Evolutionary conservation across 2,329 filamentous ascomycete species (phyloP).

Genomic region (Colletotrichum orbiculare): DNA sequence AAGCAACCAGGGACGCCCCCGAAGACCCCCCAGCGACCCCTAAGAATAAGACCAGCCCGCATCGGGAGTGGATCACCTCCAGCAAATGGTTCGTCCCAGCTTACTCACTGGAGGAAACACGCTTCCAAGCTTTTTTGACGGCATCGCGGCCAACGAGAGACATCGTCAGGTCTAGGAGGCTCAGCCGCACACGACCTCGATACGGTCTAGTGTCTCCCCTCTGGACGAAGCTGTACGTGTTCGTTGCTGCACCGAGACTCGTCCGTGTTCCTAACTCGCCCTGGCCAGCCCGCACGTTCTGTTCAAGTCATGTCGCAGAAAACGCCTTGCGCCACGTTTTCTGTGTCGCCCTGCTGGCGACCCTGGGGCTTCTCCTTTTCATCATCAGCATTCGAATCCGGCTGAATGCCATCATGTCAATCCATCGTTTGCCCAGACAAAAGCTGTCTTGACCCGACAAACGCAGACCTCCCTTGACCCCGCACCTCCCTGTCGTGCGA

Average conservation of each 20-base stretch:
- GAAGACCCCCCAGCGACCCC: constrained; percentile 27
- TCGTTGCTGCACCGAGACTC: too few species aligned
- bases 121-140: background rate
- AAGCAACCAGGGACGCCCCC: constrained; percentile 26
- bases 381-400: background rate
- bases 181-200: constrained; percentile 33
- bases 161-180: constrained; percentile 8
- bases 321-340: constrained; percentile 30
- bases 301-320: constrained; percentile 29
- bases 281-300: constrained; percentile 10
- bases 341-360: constrained; percentile 3
- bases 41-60: constrained; percentile 32
- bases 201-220: background rate
- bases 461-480: background rate
- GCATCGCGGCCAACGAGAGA: constrained; percentile 10
- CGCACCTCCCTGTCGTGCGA: background rate
- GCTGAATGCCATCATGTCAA: constrained; percentile 3
- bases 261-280: background rate
- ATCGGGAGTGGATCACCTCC: constrained; percentile 8
- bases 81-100: constrained; percentile 7
- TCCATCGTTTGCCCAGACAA: background rate
- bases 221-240: too few species aligned
- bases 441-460: background rate
- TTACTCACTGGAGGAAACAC: background rate
- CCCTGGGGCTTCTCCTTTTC: background rate